A percentile compares a stretch with the other conserved stretches of the same genome.
Evolutionary conservation across 2,329 filamentous ascomycete genomes (phyloP).

Genomic region (Triangularia verruculosa): DNA sequence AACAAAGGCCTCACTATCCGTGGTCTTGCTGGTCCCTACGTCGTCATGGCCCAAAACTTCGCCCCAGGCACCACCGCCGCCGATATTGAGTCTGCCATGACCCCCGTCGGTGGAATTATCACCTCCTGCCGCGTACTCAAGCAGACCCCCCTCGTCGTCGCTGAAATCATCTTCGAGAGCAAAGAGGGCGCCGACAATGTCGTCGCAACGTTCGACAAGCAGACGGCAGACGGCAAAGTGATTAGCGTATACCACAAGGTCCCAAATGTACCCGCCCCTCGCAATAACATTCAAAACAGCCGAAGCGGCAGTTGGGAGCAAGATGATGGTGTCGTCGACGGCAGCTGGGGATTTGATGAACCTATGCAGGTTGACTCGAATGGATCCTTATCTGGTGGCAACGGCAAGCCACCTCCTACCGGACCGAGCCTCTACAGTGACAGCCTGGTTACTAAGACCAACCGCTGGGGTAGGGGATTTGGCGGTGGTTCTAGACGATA

Average conservation of each 20-base stretch:
- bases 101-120: slow-evolving; percentile 68
- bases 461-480: background rate
- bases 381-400: background rate
- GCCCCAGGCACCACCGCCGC: slow-evolving; percentile 76
- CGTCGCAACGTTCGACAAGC: slow-evolving; percentile 73
- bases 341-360: slow-evolving; percentile 53
- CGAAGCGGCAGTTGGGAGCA: slow-evolving; percentile 18
- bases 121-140: slow-evolving; percentile 65
- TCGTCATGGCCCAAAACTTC: slow-evolving; percentile 77
- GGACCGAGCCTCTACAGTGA: slow-evolving; percentile 51
- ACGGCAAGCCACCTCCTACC: slow-evolving; percentile 1
- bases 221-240: slow-evolving; percentile 75
- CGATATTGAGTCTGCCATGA: slow-evolving; percentile 80
- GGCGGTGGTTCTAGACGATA: background rate
- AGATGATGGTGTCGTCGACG: slow-evolving; percentile 49
- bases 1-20: slow-evolving; percentile 62
- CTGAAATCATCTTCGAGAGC: slow-evolving; percentile 72
- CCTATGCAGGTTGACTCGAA: slow-evolving; percentile 32
- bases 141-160: slow-evolving; percentile 68
- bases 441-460: slow-evolving; percentile 23
- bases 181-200: slow-evolving; percentile 71
- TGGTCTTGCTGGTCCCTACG: slow-evolving; percentile 69
- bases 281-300: background rate
- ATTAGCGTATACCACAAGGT: slow-evolving; percentile 71
- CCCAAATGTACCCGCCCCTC: slow-evolving; percentile 34